These are phyloP conservation scores for Trapa incisa DNA, from an alignment of 345 rosid genomes.

Conservation along the genomic window DNA sequence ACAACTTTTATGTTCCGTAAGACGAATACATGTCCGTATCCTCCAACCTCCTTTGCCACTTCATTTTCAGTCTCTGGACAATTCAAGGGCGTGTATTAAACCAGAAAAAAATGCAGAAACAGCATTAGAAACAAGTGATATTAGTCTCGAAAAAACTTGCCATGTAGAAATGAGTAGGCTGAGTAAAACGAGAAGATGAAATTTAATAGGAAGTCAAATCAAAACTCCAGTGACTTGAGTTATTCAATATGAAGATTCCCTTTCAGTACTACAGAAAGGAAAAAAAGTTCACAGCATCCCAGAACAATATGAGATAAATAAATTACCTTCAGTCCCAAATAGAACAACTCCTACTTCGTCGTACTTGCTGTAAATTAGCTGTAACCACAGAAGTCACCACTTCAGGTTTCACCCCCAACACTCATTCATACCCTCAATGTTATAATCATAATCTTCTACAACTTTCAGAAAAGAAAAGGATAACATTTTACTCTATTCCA, in stretches of 20 bases:
- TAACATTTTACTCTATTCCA: background rate
- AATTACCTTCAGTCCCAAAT: slow-evolving; percentile 74
- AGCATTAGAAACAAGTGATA: background rate
- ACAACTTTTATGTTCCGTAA: slow-evolving; percentile 52
- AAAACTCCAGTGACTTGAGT: background rate
- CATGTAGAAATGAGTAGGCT: background rate
- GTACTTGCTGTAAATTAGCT: slow-evolving; percentile 59
- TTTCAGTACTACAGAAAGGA: background rate
- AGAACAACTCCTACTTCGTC: slow-evolving; percentile 79
- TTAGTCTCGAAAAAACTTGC: background rate
- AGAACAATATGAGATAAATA: background rate
- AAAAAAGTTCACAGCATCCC: background rate
- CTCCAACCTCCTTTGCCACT: slow-evolving; percentile 68
- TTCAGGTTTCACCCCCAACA: background rate
- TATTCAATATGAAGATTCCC: background rate
- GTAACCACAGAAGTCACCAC: slow-evolving; percentile 14
- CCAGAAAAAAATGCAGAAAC: background rate
- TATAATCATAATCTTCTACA: background rate
- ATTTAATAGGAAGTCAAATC: background rate
- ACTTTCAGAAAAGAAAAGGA: too few species aligned
- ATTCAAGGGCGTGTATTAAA: slow-evolving; percentile 6
- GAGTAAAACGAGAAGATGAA: background rate
- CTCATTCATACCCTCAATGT: background rate
- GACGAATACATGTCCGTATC: slow-evolving; percentile 60
- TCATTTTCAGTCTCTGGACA: slow-evolving; percentile 59